Conservation (phyloP, 1,284 basidiomycete species). For the Prillingera fragicola region DNA sequence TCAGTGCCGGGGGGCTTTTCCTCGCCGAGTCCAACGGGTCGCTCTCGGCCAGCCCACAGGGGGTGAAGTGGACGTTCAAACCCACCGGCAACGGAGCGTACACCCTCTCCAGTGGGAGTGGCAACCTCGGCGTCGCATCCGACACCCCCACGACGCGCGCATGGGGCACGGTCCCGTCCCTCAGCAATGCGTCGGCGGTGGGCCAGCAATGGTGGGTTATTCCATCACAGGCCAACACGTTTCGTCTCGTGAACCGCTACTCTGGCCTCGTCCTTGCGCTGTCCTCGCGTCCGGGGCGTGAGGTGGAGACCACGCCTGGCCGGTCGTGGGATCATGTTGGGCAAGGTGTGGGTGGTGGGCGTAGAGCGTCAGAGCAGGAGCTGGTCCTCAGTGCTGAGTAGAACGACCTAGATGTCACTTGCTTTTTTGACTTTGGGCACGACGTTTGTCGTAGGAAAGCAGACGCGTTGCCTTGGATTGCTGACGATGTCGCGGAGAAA, state of each 20-base stretch:
- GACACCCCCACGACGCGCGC: background rate
- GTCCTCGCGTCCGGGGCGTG: background rate
- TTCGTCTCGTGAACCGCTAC: conserved; percentile 15
- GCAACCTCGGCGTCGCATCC: too few species aligned
- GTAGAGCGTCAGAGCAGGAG: background rate
- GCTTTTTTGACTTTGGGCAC: too few species aligned
- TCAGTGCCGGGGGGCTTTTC: background rate
- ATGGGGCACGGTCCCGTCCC: background rate
- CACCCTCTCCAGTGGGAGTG: background rate
- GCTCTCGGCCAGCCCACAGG: too few species aligned
- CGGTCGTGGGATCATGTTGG: conserved; percentile 1
- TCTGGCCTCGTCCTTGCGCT: conserved; percentile 6
- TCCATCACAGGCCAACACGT: background rate
- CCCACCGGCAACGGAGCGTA: conserved; percentile 11
- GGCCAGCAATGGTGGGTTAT: too few species aligned
- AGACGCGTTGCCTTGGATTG: too few species aligned
- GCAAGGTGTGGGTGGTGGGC: background rate
- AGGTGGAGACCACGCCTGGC: conserved; percentile 1
- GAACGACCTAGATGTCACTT: too few species aligned
- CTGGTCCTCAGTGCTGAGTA: too few species aligned
- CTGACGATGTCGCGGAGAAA: too few species aligned
- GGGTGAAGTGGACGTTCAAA: conserved; percentile 1
- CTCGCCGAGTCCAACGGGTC: background rate
- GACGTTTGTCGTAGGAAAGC: too few species aligned
- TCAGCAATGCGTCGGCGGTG: background rate